A percentile compares a stretch with the other conserved stretches of the same genome.
phyloP scores from a whole-genome alignment of 495 filamentous ascomycete genomes.

The Penicillium mononematosum region DNA sequence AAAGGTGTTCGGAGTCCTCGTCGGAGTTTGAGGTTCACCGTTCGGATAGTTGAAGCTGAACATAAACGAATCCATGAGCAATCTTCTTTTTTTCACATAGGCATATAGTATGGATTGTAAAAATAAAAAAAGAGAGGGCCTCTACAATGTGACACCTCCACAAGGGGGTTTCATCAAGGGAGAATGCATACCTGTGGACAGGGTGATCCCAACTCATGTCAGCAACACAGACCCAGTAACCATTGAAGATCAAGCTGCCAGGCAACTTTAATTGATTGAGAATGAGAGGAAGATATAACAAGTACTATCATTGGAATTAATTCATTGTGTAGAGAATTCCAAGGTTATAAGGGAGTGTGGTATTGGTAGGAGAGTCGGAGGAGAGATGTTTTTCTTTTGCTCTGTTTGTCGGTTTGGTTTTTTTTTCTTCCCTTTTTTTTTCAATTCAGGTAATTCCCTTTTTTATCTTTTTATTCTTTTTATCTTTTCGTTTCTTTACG shows the following conservation, averaged over 20 bases:
- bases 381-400: slow-evolving; percentile 44
- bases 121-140: slow-evolving; percentile 5
- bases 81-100: neutral
- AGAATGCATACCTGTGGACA: slow-evolving; percentile 62
- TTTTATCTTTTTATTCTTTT: slow-evolving; percentile 15
- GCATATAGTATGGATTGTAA: neutral
- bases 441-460: slow-evolving; percentile 3
- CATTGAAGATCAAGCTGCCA: slow-evolving; percentile 43
- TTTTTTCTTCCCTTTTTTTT: slow-evolving; percentile 12
- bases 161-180: slow-evolving; percentile 15
- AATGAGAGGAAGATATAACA: slow-evolving; percentile 22
- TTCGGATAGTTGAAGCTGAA: slow-evolving; percentile 74
- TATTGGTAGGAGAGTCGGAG: slow-evolving; percentile 7
- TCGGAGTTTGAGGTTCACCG: slow-evolving; percentile 75
- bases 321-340: neutral
- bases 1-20: slow-evolving; percentile 67
- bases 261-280: slow-evolving; percentile 36
- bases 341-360: slow-evolving; percentile 7
- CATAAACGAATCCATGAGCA: slow-evolving; percentile 39
- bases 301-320: slow-evolving; percentile 2
- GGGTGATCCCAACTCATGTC: slow-evolving; percentile 76
- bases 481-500: slow-evolving; percentile 17
- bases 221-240: slow-evolving; percentile 46
- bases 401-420: slow-evolving; percentile 36
- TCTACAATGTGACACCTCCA: slow-evolving; percentile 22